Evolutionary conservation across 257 asterid genomes (phyloP), one percentile per base, ranked within the genome.

Genomic region (Solanum clarkiae): DNA sequence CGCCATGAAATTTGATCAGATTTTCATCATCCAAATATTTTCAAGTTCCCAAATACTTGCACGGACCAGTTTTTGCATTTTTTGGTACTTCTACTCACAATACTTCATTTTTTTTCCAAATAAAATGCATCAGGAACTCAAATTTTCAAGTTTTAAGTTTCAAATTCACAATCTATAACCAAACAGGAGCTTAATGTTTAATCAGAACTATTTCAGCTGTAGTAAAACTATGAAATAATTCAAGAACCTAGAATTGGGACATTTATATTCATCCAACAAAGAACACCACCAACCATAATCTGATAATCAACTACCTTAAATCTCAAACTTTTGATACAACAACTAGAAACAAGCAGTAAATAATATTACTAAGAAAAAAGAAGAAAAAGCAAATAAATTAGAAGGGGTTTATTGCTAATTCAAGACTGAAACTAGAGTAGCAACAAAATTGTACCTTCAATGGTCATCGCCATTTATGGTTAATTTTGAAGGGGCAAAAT

Each of bases 401-500:
- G 13, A 47, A 68, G 3, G 15, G 81, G 81, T 75, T 75, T 22
- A 75, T 13, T 22, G 81, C 13, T 45, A 45, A 74, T 74, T 49
- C 44, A 8, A 24, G 49, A 75, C 59, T 10, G 80, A 45, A 72
- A 85, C 45, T 53, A 63, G 66, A 44, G 56, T 68, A 85, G 66
- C 36, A 55, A 83, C 81, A 80, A 26, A 24, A 80, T 84, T n/a
- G 79, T 68, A 95, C 98, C 98, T 95, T 89, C 97, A 84, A 95
- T 86, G 11, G 98, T 93, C 98, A 95, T 95, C 49, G 97, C 94
- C 98, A 95, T 94, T 86, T 75, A 77, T 51, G 82, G 88, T 87
- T 47, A 82, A 84, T 36, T 70, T 53, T 56, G 55, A 26, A 66
- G 66, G 16, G 18, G 16, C 10, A 84, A 69, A 54, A 53, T 6